These are phyloP conservation scores for Russula earlei DNA, from an alignment of 768 basidiomycete genomes.

Conservation along the genomic window DNA sequence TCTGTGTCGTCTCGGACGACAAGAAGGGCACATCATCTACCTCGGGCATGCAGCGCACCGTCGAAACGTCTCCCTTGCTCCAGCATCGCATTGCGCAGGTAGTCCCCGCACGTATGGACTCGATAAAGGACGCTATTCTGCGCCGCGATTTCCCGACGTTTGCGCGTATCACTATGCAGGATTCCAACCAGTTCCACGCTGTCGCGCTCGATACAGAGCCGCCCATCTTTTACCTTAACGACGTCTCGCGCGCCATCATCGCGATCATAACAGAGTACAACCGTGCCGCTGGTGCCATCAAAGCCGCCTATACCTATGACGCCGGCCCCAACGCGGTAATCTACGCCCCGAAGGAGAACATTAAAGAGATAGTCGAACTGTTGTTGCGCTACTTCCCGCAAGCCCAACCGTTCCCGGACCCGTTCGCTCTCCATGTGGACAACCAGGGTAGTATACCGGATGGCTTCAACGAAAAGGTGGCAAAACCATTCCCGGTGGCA, in stretches of 20 bases:
- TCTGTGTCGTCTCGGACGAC: slow-evolving; percentile 91
- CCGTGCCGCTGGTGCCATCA: slow-evolving; percentile 57
- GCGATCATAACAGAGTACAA: slow-evolving; percentile 88
- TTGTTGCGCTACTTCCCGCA: slow-evolving; percentile 86
- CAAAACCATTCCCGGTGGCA: slow-evolving; percentile 61
- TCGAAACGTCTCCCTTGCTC: slow-evolving; percentile 82
- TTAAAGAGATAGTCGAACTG: slow-evolving; percentile 68
- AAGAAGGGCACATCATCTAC: slow-evolving; percentile 97
- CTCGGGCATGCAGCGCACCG: slow-evolving; percentile 95
- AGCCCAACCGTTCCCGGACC: slow-evolving; percentile 63
- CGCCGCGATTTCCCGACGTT: slow-evolving; percentile 79
- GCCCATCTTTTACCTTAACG: slow-evolving; percentile 99
- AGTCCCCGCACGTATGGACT: slow-evolving; percentile 81
- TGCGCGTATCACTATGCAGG: slow-evolving; percentile 88
- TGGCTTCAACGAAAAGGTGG: slow-evolving; percentile 74
- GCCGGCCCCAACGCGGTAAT: slow-evolving; percentile 99
- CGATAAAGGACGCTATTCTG: slow-evolving; percentile 72
- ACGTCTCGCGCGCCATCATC: slow-evolving; percentile 91
- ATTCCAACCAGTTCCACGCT: slow-evolving; percentile 98
- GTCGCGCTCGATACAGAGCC: slow-evolving; percentile 94
- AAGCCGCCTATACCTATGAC: slow-evolving; percentile 98
- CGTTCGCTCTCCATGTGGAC: slow-evolving; percentile 42
- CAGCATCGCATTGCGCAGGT: slow-evolving; percentile 80
- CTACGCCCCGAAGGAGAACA: slow-evolving; percentile 70
- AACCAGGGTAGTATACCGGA: slow-evolving; percentile 44